phyloP scores from a whole-genome alignment of 805 yeast species.

The Diddensiella transvaalensis region DNA sequence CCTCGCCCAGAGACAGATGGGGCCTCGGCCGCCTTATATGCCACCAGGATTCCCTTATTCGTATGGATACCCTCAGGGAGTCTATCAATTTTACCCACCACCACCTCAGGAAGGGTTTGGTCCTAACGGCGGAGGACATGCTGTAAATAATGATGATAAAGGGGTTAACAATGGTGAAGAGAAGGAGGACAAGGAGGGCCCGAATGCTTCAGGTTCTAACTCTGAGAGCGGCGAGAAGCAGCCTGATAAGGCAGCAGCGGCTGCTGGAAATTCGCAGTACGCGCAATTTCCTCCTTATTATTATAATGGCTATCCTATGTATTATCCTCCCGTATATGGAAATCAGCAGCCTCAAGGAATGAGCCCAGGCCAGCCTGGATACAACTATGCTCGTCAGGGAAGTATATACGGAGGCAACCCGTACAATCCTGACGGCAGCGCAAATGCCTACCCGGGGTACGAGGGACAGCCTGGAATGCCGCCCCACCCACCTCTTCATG shows the following conservation, averaged over 20 bases:
- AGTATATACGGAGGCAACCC: not conserved
- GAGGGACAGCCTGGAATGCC: not conserved
- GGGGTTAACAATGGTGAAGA: not conserved
- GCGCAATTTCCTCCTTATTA: not conserved
- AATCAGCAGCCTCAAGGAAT: conserved; percentile 1
- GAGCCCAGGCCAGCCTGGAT: conserved; percentile 1
- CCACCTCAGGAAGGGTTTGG: conserved; percentile 10
- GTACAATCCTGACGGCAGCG: not conserved
- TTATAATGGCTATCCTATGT: conserved; percentile 4
- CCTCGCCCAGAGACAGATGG: not conserved
- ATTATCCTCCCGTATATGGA: conserved; percentile 3
- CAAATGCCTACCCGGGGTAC: not conserved
- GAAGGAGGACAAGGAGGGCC: conserved; percentile 3
- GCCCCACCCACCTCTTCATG: conserved; percentile 7
- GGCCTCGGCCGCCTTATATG: not conserved
- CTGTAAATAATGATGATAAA: not conserved
- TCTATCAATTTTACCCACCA: conserved; percentile 5
- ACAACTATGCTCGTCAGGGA: not conserved
- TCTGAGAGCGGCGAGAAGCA: conserved; percentile 5
- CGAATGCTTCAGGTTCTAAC: not conserved
- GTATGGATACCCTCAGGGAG: conserved; percentile 1
- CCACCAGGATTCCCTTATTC: conserved; percentile 4
- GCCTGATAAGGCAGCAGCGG: not conserved
- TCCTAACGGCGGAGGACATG: conserved; percentile 1
- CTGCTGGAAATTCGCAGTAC: not conserved